Base-by-base conservation (phyloP, 495 filamentous ascomycete species). In the Podospora australis region DNA sequence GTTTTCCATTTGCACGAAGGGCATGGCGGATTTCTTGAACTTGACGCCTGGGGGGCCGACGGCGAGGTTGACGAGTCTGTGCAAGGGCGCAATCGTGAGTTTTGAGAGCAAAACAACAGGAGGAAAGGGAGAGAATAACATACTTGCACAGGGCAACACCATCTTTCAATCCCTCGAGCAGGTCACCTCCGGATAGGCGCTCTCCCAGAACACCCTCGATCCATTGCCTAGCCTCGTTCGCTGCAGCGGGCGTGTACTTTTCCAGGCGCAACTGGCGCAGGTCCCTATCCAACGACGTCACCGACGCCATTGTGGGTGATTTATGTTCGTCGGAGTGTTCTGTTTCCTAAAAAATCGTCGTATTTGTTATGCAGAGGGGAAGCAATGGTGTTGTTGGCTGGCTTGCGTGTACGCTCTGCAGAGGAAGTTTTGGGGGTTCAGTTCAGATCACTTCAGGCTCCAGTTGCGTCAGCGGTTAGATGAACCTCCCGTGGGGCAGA, bases 1-100 rank as follows among this genome's bases (percentile, higher is more conserved):
- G 58, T 99, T 97, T 64, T 99, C 92, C 92, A 96, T 97, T 67
- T 97, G 94, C 25, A 97, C 90, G 67, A 98, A 98, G 2, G 92
- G 92, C 90, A 96, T 97, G 21, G 81, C 59, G 0, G 88, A 94
- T 49, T 80, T 74, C 68, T 96, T 95, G 60, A 77, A 72, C 62
- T 78, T 81, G 64, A 95, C 80, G 32, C 86, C 86, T 8, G 89
- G 84, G 7, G 81, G 74, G 7, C 83, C 83, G 44, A 90, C 71
- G 39, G 79, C 87, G 45, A 90, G 75, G 59, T 96, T 98, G 49
- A 87, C 77, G 32, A 98, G 81, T 57, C 90, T 95, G 50, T 17
- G 9, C 6, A 17, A 13, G 32, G n/a, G 19, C 14, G 32, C 19
- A 3, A n/a, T 32, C 24, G 45, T 69, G 54, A 70, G 60, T 36